These are phyloP conservation scores for Aspergillus tubingensis DNA, from an alignment of 2,329 filamentous ascomycete species.

Conservation along the genomic window DNA sequence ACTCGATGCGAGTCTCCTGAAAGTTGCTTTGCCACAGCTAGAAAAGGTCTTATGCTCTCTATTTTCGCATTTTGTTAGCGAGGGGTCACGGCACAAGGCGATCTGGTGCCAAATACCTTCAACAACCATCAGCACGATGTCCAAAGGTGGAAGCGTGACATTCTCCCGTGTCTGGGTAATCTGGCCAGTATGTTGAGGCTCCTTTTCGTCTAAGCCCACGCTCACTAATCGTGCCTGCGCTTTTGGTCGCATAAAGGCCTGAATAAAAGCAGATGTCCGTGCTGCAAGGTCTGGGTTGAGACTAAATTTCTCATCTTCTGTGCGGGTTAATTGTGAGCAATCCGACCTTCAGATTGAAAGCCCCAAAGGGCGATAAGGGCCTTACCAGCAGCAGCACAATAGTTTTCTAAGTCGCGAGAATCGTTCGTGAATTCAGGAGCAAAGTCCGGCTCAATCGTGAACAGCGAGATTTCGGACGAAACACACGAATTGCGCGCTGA, in stretches of 20 bases:
- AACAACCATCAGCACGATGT: slow-evolving; percentile 7
- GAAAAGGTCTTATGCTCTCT: background rate
- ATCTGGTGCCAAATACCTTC: background rate
- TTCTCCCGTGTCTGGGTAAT: background rate
- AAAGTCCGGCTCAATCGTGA: background rate
- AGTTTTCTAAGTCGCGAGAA: background rate
- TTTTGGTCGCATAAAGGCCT: slow-evolving; percentile 3
- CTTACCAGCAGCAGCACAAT: background rate
- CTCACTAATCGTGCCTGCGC: background rate
- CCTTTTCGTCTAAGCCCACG: background rate
- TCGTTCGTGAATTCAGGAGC: background rate
- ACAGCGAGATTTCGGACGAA: slow-evolving; percentile 1
- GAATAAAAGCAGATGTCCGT: slow-evolving; percentile 3
- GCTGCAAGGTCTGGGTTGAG: background rate
- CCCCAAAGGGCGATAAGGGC: background rate
- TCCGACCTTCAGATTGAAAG: background rate
- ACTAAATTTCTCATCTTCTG: background rate
- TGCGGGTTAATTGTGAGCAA: too few species aligned
- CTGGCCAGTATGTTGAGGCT: too few species aligned
- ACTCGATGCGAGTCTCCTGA: background rate
- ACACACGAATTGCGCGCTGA: background rate
- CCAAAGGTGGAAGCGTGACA: background rate
- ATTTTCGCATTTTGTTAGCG: background rate
- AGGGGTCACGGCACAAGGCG: background rate
- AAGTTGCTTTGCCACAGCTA: background rate